Base-by-base conservation (phyloP, 2,329 filamentous ascomycete genomes). In the Microdochium bolleyi region DNA sequence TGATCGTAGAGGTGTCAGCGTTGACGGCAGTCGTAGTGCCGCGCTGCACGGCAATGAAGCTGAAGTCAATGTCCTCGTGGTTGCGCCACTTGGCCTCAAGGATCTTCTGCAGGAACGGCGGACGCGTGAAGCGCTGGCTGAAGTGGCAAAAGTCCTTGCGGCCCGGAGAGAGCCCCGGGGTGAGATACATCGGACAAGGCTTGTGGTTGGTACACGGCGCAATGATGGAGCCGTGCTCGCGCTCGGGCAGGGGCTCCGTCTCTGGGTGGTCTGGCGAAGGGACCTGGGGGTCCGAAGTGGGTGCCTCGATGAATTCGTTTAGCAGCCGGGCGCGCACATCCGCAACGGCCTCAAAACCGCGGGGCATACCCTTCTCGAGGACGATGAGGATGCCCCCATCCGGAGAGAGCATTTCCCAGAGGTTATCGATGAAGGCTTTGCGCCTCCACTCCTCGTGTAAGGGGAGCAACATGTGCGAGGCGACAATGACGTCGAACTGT, bases 71-170 rank as follows among this genome's bases (percentile, higher is more conserved):
- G 62, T 97, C 91, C 65, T 96, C 92, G 64, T 95, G 88, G 66
- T 95, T 96, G 57, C 82, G 82, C 60, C 85, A 80, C 7, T 74
- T 74, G 24, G 80, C 83, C 19, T 83, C 81, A 21, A 95, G 73
- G 49, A 97, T 78, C 49, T 80, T 80, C 65, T 95, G 90, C 52
- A 96, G 77, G 67, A 92, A 96, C 0, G 76, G 73, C 1, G 94
- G 94, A 0, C 92, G 84, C 50, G 91, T 87, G 65, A 89, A 97
- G 49, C 94, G 84, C 71, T 99, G 94, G 56, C 78, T 80, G 68
- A 99, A 97, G 67, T 87, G 88, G 69, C 94, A 99, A 64, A 87
- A 94, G 64, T 97, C 92, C 61, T 91, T 92, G 52, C 92, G 83
- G 5, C 91, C 89, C 25, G 73, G 73, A 52, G 82, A 83, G 52